phyloP scores from a whole-genome alignment of 768 basidiomycete genomes.

The Lactifluus pinguis region DNA sequence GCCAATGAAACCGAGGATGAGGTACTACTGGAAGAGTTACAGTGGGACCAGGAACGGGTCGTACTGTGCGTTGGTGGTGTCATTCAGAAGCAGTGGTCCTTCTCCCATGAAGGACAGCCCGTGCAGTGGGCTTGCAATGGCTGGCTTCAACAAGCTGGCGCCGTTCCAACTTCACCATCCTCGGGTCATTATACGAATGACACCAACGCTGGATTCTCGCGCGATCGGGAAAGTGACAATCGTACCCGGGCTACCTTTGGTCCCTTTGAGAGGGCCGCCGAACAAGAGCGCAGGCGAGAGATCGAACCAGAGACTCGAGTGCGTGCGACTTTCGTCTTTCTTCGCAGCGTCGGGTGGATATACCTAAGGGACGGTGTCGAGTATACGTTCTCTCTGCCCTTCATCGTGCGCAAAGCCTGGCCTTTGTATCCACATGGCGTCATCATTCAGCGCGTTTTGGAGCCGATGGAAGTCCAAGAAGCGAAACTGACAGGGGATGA shows the following conservation, averaged over 20 bases:
- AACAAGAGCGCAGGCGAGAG: constrained; percentile 30
- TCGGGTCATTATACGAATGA: constrained; percentile 26
- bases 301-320: constrained; percentile 34
- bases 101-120: constrained; percentile 57
- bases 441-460: constrained; percentile 66
- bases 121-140: constrained; percentile 80
- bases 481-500: constrained; percentile 56
- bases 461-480: constrained; percentile 57
- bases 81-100: constrained; percentile 65
- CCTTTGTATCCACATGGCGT: constrained; percentile 71
- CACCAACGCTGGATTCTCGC: constrained; percentile 21
- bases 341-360: constrained; percentile 65
- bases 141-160: constrained; percentile 47
- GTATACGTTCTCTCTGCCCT: constrained; percentile 73
- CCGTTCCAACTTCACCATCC: constrained; percentile 23
- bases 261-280: constrained; percentile 29
- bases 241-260: constrained; percentile 30
- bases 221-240: constrained; percentile 21
- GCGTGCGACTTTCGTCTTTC: constrained; percentile 65
- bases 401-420: constrained; percentile 73
- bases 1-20: constrained; percentile 28
- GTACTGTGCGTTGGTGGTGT: constrained; percentile 59
- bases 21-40: constrained; percentile 40
- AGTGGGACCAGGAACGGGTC: constrained; percentile 60
- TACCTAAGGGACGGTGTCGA: constrained; percentile 63